Base-by-base conservation (phyloP, 1,284 basidiomycete genomes). In the Cryptococcus jaspeensis region DNA sequence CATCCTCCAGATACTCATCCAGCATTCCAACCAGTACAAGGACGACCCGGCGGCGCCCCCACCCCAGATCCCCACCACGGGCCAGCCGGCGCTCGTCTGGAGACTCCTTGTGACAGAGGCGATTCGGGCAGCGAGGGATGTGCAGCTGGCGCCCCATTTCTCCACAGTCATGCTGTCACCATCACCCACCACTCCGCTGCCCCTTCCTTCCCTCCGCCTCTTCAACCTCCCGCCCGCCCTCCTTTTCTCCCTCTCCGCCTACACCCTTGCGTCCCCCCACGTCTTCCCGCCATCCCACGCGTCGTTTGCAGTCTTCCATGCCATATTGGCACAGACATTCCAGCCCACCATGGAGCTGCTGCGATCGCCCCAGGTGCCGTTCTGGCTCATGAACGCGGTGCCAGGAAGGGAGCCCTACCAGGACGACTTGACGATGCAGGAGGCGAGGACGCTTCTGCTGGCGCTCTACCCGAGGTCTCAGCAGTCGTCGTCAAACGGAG, bases 141-240 rank as follows among this genome's bases (percentile, higher is more conserved):
- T 75, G 20, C 64, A 69, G 12, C 67, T 79, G 42, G 73, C 73
- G 23, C 74, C 70, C 16, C 74, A 74, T 65, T 78, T 73, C 61
- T 68, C 74, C 56, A 68, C 63, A 52, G 66, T 75, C 46, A 73
- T 79, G 63, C 68, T 79, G 45, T 72, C 75, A 28, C 68, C 73
- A 8, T 63, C 67, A 20, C 69, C 65, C 50, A 65, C 69, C 13
- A 72, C 73, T 3, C 64, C 76, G 2, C 65, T 75, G 9, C 76
- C 76, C 2, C 63, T 75, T 3, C 70, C 73, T n/a, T 71, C 69
- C 15, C 63, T 78, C 20, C 64, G 71, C 38, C 54, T 77, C 7
- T 69, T 78, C 60, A 69, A 70, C 43, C 65, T 78, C 20, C 66
- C 73, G 1, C 67, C 72, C 5, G 60, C 71, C 16, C 59, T 71